Conservation (phyloP, 1,284 basidiomycete genomes). For the Malassezia furfur region DNA sequence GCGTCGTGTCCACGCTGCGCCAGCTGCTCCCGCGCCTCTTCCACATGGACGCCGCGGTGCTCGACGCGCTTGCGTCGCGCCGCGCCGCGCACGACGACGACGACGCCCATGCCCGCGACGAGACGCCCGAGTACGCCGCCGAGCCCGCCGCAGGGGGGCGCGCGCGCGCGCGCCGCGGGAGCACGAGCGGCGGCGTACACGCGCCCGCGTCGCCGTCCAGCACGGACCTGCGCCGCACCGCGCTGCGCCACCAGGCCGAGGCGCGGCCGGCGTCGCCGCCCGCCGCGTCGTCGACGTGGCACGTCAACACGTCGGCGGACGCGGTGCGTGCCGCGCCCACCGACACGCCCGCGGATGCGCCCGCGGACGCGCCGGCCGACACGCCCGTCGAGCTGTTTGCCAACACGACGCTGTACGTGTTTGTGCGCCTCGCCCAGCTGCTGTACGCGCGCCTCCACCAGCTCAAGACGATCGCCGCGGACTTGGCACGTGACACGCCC, state of each 20-base stretch:
- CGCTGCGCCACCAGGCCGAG: constrained; percentile 24
- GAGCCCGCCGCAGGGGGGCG: constrained; percentile 21
- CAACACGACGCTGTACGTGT: constrained; percentile 83
- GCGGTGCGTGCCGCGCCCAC: background rate
- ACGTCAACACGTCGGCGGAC: constrained; percentile 40
- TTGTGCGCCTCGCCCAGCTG: constrained; percentile 69
- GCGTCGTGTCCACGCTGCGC: constrained; percentile 74
- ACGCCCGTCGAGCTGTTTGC: constrained; percentile 65
- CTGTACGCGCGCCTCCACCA: constrained; percentile 72
- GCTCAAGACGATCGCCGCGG: constrained; percentile 62
- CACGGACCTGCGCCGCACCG: constrained; percentile 15
- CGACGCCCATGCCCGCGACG: constrained; percentile 37
- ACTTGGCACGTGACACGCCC: constrained; percentile 46
- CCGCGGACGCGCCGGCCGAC: constrained; percentile 19
- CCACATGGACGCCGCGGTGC: constrained; percentile 60
- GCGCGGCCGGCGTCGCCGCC: constrained; percentile 18
- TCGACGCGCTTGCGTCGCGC: constrained; percentile 32
- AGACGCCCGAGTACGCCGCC: constrained; percentile 35
- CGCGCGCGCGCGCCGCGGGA: constrained; percentile 4
- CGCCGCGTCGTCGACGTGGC: constrained; percentile 50
- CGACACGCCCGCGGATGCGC: background rate
- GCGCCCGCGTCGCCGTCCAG: constrained; percentile 9
- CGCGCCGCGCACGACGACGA: constrained; percentile 16
- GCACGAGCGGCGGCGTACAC: constrained; percentile 19
- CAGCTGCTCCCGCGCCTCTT: constrained; percentile 75